Evolutionary conservation across 1,139 yeast species (phyloP).

Genomic region (Yamadazyma songkhlaensis): DNA sequence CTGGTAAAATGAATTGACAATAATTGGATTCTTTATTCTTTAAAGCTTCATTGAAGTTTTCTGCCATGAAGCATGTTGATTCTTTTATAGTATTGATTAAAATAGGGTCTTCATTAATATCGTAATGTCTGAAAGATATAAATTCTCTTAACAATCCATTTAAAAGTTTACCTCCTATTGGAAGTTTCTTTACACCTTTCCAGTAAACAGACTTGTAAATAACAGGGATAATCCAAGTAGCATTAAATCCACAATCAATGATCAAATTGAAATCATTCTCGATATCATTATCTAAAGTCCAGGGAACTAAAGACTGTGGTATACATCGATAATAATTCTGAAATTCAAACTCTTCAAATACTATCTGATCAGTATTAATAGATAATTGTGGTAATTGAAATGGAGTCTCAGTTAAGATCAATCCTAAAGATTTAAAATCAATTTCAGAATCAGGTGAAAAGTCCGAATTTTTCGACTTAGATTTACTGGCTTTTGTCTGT

Average conservation of each 20-base stretch:
- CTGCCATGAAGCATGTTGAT: slow-evolving; percentile 69
- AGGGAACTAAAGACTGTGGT: slow-evolving; percentile 71
- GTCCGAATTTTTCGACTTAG: too few species aligned
- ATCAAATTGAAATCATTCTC: slow-evolving; percentile 69
- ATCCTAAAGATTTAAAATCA: slow-evolving; percentile 31
- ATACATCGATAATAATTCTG: slow-evolving; percentile 58
- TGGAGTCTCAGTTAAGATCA: slow-evolving; percentile 74
- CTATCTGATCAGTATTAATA: slow-evolving; percentile 83
- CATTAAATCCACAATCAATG: slow-evolving; percentile 83
- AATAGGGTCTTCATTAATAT: slow-evolving; percentile 87
- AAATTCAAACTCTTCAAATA: slow-evolving; percentile 92
- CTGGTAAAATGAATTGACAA: slow-evolving; percentile 81
- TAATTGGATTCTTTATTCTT: slow-evolving; percentile 24
- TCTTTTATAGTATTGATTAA: slow-evolving; percentile 86
- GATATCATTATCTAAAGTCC: slow-evolving; percentile 31
- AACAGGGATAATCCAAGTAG: slow-evolving; percentile 86
- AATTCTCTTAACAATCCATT: slow-evolving; percentile 82
- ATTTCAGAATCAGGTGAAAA: too few species aligned
- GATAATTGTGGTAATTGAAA: slow-evolving; percentile 81
- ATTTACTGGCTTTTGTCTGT: too few species aligned
- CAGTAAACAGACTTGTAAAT: slow-evolving; percentile 76
- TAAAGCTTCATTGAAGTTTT: slow-evolving; percentile 60
- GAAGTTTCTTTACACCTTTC: slow-evolving; percentile 72
- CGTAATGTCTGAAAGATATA: slow-evolving; percentile 87
- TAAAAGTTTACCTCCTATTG: slow-evolving; percentile 81